Percentiles rank a stretch among this genome's conserved stretches.
These are phyloP conservation scores for Alternaria alternata DNA, from an alignment of 2,329 filamentous ascomycete species.

Conservation along the genomic window DNA sequence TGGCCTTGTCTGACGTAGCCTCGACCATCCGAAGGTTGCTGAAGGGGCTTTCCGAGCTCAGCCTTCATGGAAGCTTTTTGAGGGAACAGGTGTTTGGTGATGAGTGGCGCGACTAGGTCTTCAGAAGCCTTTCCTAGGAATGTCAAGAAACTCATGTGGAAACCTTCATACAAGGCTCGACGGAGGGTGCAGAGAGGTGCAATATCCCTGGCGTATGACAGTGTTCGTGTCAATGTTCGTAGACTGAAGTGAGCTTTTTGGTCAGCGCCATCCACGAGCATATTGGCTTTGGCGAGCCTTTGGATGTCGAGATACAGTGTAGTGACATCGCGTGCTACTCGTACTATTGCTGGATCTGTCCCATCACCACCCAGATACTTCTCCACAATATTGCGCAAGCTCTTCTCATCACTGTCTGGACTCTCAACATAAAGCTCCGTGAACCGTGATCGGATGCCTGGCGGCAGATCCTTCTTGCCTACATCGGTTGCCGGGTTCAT, in stretches of 20 bases:
- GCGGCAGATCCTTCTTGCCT: conserved; percentile 91
- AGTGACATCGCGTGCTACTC: conserved; percentile 81
- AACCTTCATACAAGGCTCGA: conserved; percentile 89
- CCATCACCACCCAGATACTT: conserved; percentile 78
- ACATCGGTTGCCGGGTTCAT: conserved; percentile 99
- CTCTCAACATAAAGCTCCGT: conserved; percentile 95
- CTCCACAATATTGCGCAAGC: conserved; percentile 86
- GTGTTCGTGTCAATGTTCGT: conserved; percentile 86
- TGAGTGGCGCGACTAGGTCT: conserved; percentile 76
- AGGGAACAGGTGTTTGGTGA: conserved; percentile 80
- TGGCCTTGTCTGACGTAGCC: conserved; percentile 86
- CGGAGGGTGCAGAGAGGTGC: conserved; percentile 84
- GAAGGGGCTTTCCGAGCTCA: conserved; percentile 79
- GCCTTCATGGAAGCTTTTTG: conserved; percentile 73
- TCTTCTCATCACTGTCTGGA: conserved; percentile 85
- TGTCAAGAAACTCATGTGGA: conserved; percentile 97
- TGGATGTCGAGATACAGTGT: conserved; percentile 90
- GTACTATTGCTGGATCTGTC: conserved; percentile 71
- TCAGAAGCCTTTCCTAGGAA: conserved; percentile 85
- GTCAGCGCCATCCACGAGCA: conserved; percentile 91
- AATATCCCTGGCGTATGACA: conserved; percentile 88
- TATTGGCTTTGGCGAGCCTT: conserved; percentile 78
- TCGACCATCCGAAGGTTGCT: conserved; percentile 76
- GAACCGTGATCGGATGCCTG: conserved; percentile 88
- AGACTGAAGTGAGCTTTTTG: conserved; percentile 98